Base-by-base conservation (phyloP, 768 basidiomycete species). In the Chalciporus piperatus region DNA sequence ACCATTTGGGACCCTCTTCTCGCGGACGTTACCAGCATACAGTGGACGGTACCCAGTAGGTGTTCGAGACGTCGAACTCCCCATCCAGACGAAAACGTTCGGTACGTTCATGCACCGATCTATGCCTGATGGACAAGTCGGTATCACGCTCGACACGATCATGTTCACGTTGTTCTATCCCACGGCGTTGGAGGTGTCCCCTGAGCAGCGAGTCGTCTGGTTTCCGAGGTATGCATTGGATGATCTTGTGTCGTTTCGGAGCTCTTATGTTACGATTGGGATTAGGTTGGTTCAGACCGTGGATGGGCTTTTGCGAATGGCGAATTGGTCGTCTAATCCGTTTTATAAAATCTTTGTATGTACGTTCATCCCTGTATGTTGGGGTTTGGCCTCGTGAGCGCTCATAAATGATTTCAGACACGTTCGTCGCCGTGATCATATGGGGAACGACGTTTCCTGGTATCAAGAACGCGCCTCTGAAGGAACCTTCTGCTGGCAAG, bases 131-230 rank as follows among this genome's bases (percentile, higher is more conserved):
- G 54, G 57, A 8, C 49, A 61, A 19, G 56, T 59, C 2, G 68
- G 67, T 8, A 58, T 73, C 27, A 53, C 58, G 3, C 59, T 69
- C 19, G 61, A 71, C 39, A 61, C 65, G 17, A 51, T 71, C 41
- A 48, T 64, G 48, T 70, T 71, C 41, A 62, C 65, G 3, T 52
- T 70, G 12, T 72, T 70, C 51, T 70, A 70, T 48, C 69, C 70
- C 41, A 48, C 63, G 17, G 59, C 66, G 19, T 32, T 45, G 1
- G 45, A 37, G 12, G 28, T 42, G 7, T 3, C 17, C 13, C 48
- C 27, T 32, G 20, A 37, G 0, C 16, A 45, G 27, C 54, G 32
- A 5, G 41, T 54, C 14, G 41, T 50, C 0, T 71, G 68, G 70
- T 63, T 68, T 38, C 65, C 70, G 23, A 69, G 60, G 69, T 62